A percentile compares a stretch with the other conserved stretches of the same genome.
Evolutionary conservation across 768 basidiomycete species (phyloP).

Genomic region (Saitozyma podzolica): DNA sequence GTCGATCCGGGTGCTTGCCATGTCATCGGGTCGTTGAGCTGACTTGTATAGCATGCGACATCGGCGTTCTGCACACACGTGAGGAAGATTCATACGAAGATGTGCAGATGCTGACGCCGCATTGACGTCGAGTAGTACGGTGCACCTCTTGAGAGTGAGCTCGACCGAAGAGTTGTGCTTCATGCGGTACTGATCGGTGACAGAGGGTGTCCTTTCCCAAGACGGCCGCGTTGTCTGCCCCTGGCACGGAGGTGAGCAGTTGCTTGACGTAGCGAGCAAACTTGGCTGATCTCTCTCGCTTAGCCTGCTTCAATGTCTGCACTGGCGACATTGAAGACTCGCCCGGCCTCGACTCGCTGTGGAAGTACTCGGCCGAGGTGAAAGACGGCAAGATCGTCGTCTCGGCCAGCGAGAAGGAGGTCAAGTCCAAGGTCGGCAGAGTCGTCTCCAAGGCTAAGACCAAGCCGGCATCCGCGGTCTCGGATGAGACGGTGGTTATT

Average conservation of each 20-base stretch:
- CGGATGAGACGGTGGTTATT: conserved; percentile 67
- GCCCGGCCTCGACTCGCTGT: conserved; percentile 75
- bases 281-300: conserved; percentile 6
- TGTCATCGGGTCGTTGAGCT: background rate
- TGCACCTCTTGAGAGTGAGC: conserved; percentile 68
- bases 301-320: conserved; percentile 84
- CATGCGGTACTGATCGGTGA: conserved; percentile 59
- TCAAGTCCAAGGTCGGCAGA: conserved; percentile 68
- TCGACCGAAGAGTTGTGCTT: background rate
- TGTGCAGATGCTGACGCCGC: conserved; percentile 1
- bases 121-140: conserved; percentile 61
- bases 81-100: conserved; percentile 10
- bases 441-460: conserved; percentile 56
- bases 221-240: conserved; percentile 81
- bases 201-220: conserved; percentile 71
- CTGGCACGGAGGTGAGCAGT: conserved; percentile 75
- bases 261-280: background rate
- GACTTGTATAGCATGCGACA: conserved; percentile 58
- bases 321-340: conserved; percentile 70
- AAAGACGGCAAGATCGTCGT: conserved; percentile 71
- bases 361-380: conserved; percentile 71
- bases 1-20: background rate
- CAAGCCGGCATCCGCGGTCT: conserved; percentile 40
- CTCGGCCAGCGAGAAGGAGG: conserved; percentile 66
- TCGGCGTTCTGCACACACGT: conserved; percentile 81